phyloP scores from a whole-genome alignment of 441 rosid genomes.

The Syzygium malaccense region DNA sequence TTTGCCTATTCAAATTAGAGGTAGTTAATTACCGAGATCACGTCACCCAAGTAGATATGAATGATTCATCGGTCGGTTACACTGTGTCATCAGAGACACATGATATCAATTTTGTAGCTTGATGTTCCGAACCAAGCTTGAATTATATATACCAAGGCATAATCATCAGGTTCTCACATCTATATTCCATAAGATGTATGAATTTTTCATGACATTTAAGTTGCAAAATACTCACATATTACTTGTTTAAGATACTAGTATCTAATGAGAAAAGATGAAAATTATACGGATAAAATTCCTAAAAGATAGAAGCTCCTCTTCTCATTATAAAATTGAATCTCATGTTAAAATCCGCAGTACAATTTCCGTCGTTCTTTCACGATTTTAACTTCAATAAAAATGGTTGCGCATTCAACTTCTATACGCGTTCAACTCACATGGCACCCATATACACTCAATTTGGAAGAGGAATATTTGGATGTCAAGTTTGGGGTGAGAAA shows the following conservation, averaged over 20 bases:
- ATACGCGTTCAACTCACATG: background rate
- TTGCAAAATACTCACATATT: background rate
- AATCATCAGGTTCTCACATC: background rate
- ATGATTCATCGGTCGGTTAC: background rate
- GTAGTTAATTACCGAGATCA: background rate
- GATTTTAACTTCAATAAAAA: background rate
- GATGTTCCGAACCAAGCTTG: background rate
- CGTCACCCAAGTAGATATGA: background rate
- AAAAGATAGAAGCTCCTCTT: background rate
- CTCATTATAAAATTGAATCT: background rate
- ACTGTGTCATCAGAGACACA: background rate
- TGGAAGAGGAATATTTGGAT: background rate
- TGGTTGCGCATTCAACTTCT: accelerated
- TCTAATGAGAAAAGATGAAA: background rate
- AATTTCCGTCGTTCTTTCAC: background rate
- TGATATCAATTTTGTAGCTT: background rate
- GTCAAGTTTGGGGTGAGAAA: background rate
- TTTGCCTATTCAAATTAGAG: background rate
- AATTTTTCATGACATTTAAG: background rate
- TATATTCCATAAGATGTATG: background rate
- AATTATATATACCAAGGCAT: background rate
- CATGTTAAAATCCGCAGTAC: background rate
- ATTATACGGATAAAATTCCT: background rate
- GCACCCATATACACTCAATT: background rate
- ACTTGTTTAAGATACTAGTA: background rate